phyloP scores from a whole-genome alignment of 2,329 filamentous ascomycete species.

The Laburnicola sp. region DNA sequence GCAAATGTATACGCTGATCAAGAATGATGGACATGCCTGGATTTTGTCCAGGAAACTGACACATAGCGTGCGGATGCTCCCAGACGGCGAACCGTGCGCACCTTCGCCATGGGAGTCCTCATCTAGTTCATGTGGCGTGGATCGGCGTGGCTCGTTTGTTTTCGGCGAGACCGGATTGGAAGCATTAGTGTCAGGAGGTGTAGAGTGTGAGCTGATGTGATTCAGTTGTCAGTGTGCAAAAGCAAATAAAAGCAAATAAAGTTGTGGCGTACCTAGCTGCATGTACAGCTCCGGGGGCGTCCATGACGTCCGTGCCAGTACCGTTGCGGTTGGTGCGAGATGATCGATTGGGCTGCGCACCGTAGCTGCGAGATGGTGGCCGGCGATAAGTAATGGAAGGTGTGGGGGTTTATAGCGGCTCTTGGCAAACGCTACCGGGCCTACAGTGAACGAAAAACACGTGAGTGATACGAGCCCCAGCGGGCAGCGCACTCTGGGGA shows the following conservation, averaged over 20 bases:
- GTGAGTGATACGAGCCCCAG: constrained; percentile 1
- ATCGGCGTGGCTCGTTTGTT: not conserved
- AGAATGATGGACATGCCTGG: constrained; percentile 17
- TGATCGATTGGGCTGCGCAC: not conserved
- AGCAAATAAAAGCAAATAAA: not conserved
- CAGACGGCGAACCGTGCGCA: constrained; percentile 5
- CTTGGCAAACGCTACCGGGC: constrained; percentile 1
- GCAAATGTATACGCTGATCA: not conserved
- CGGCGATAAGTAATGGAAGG: not conserved
- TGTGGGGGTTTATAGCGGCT: not conserved
- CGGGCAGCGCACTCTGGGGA: not conserved
- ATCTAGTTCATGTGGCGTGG: not conserved
- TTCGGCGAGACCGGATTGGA: not conserved
- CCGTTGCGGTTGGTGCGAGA: not conserved
- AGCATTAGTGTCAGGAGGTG: not conserved
- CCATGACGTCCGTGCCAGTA: constrained; percentile 2
- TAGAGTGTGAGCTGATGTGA: not conserved
- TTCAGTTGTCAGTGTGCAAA: not conserved
- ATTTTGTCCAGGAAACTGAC: constrained; percentile 24
- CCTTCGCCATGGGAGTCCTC: constrained; percentile 2
- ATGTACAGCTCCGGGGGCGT: not conserved
- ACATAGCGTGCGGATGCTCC: constrained; percentile 8
- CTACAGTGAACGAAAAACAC: not conserved
- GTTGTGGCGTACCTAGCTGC: constrained; percentile 2
- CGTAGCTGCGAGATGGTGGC: not conserved